Base-by-base conservation (phyloP, 768 basidiomycete species). In the Suillus americanus region DNA sequence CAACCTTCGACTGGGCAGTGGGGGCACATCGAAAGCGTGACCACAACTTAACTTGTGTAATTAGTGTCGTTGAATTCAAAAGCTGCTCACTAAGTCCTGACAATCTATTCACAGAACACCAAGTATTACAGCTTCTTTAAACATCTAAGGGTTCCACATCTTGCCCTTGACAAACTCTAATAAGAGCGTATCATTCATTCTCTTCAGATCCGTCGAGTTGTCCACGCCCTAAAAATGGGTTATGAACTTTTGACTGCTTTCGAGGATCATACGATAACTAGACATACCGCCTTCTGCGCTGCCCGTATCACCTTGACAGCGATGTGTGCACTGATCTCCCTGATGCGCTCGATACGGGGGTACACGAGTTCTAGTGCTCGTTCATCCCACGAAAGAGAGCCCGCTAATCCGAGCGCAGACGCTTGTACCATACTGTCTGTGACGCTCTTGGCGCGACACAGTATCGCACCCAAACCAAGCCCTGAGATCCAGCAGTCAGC, bases 401-500 rank as follows among this genome's bases (percentile, higher is more conserved):
- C 77, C 5, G 92, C 89, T 46, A 97, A 83, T 8, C 92, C 93
- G 35, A 92, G 82, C 4, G 94, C 90, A 14, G 91, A 85, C 6
- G 93, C 90, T 74, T 97, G 94, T 30, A 97, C 90, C 92, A 98
- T 95, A 67, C 81, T 81, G 73, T 95, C 91, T 3, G 93, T 92
- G 53, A 97, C 89, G 37, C 80, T 79, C 1, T 82, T 79, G 23
- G 87, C 90, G 48, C 86, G 84, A 63, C 87, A 81, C 57, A 95
- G 80, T 72, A 95, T 91, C 10, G 89, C 82, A 46, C 88, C 93
- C 40, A 94, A 80, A n/a, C 93, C 95, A 66, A 94, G 80, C 50
- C 91, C 89, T 64, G 63, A 68, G 35, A 25, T 28, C n/a, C 41
- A 20, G 30, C 43, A 60, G n/a, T 37, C 38, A 66, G 37, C 62